phyloP scores from a whole-genome alignment of 1,284 basidiomycete genomes.

The Leccinum variabile region DNA sequence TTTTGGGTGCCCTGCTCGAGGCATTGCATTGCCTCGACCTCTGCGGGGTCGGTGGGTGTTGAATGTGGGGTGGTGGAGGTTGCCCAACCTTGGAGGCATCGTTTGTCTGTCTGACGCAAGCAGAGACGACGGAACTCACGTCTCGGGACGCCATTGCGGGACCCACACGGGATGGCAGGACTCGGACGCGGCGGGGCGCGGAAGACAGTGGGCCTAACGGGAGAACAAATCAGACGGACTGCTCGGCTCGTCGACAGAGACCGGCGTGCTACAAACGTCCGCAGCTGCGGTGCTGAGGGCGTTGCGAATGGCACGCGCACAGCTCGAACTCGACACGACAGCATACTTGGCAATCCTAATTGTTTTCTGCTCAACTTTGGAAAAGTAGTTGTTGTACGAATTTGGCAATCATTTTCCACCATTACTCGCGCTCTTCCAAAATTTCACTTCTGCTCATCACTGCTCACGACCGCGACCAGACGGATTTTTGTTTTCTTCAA shows the following conservation, averaged over 20 bases:
- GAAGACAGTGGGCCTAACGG: conserved; percentile 19
- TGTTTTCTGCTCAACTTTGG: conserved; percentile 24
- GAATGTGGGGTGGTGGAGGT: conserved; percentile 81
- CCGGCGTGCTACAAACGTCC: conserved; percentile 16
- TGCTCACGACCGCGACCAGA: conserved; percentile 21
- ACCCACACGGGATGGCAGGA: conserved; percentile 5
- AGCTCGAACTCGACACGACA: conserved; percentile 18
- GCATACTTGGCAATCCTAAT: conserved; percentile 27
- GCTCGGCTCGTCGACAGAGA: conserved; percentile 28
- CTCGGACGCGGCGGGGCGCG: conserved; percentile 15
- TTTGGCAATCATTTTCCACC: conserved; percentile 26
- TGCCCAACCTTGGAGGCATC: conserved; percentile 64
- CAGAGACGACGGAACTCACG: conserved; percentile 27
- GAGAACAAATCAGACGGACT: conserved; percentile 16
- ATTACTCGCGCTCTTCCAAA: conserved; percentile 33
- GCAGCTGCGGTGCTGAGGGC: conserved; percentile 27
- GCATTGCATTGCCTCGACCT: conserved; percentile 77
- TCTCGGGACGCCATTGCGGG: conserved; percentile 19
- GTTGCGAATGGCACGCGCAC: conserved; percentile 28
- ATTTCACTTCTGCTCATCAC: conserved; percentile 28
- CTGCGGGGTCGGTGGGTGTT: conserved; percentile 79
- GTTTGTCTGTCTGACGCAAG: conserved; percentile 5
- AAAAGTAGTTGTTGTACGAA: conserved; percentile 2
- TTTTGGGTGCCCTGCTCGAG: conserved; percentile 86
- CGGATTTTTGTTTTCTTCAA: conserved; percentile 17